Evolutionary conservation across 768 basidiomycete genomes (phyloP), one percentile per base, ranked within the genome.

Genomic region (Mycena albidolilacea): DNA sequence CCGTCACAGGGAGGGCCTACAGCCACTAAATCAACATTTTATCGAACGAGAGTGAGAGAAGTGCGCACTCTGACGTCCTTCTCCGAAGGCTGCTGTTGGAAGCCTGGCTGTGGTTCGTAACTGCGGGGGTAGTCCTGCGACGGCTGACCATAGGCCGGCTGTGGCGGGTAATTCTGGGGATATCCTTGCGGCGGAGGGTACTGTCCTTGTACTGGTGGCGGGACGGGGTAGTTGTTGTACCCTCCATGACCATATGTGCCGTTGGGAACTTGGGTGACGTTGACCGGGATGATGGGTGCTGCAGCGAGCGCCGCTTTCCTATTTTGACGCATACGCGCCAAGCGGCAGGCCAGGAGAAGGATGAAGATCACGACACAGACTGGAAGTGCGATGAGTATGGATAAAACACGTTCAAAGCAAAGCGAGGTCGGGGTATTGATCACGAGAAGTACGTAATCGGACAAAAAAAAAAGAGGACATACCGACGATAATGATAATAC

Each of bases 401-500:
- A 7, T 23, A 10, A 4, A 61, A 5, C 8, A 43, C 8, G 41
- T 30, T 30, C 4, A 30, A 30, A 30, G 30, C 30, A 30, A 30
- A 30, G 30, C 30, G 30, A 43, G 41, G 41, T 43, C 14, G 41
- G 41, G 7, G 41, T 30, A 43, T 9, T 10, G 2, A 7, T 14
- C 8, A 14, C 41, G 14, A 9, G 14, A 43, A 43, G 41, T 7
- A 10, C 10, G 41, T 7, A 5, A 37, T 15, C 35, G 8, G 1
- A 39, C 6, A 41, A n/a, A 41, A 41, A n/a, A 41, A 41, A 30
- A 41, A 3, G 6, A 37, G 17, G 5, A 39, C 69, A 14, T 17
- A 70, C 69, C 62, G 44, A 70, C 54, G 60, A 70, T 70, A n/a
- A 70, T 55, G 7, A 38, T 17, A 15, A 64, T 64, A 7, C 61